Evolutionary conservation across 495 filamentous ascomycete genomes (phyloP), one percentile per base, ranked within the genome.

Genomic region (Letharia lupina): DNA sequence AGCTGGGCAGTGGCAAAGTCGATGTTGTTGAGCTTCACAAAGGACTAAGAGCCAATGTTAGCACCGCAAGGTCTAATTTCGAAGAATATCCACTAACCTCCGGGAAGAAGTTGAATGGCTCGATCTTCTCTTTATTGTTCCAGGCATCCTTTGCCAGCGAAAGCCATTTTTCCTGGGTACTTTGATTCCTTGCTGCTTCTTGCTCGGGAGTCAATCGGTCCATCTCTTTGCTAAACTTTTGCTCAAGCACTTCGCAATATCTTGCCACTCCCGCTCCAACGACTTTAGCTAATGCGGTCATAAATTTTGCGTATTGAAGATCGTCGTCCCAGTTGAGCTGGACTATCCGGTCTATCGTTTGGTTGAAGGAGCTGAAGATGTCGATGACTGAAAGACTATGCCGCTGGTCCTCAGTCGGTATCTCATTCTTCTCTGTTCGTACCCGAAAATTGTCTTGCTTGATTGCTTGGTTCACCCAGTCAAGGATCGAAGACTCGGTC

Each of bases 11-110:
- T 88, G 35, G 91, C 94, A 78, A 88, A 96, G 77, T 97, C 93
- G 69, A 98, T 84, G 71, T 99, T 96, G 80, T 99, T 99, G 68
- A 99, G 81, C 77, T 99, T 99, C 59, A 98, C 90, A 69, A 98
- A 86, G 42, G 92, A 97, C 92, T 96, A 70, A 28, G 50, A 47
- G 28, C 50, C 31, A 59, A 41, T n/a, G 28, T 65, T n/a, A 65
- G 45, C 50, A 18, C 2, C 23, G 5, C 18, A 23, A 45, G 12
- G 15, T 18, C 41, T n/a, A 6, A 54, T 13, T 15, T 40, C 3
- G 48, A n/a, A 12, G 68, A 66, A 60, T 31, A 13, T 37, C 8
- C n/a, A 74, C 79, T 70, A 77, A 95, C 92, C 88, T 96, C 89
- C 4, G 91, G 89, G 67, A 89, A 91, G 80, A 99, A 99, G 71